Conservation (phyloP, 768 basidiomycete genomes). For the Lenzites betulinus region DNA sequence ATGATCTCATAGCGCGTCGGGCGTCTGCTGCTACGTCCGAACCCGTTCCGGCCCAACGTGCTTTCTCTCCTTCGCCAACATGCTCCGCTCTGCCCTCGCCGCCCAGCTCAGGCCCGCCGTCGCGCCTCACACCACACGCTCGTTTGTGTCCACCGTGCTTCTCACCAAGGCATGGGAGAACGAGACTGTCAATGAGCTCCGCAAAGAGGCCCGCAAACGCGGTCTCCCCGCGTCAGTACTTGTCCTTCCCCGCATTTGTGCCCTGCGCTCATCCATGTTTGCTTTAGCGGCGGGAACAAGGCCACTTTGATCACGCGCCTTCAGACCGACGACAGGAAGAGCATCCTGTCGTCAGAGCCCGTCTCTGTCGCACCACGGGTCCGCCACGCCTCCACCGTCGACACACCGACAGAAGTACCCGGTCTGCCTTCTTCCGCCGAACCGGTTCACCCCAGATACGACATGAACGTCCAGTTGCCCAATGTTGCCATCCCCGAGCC, state of each 20-base stretch:
- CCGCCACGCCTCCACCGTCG: constrained; percentile 31
- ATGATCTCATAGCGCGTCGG: constrained; percentile 10
- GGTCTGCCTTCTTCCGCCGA: constrained; percentile 45
- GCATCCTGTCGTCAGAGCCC: constrained; percentile 21
- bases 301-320: constrained; percentile 55
- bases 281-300: constrained; percentile 59
- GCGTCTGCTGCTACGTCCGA: constrained; percentile 11
- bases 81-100: constrained; percentile 32
- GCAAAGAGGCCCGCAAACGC: constrained; percentile 54
- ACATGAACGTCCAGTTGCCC: constrained; percentile 58
- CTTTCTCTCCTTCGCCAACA: constrained; percentile 15
- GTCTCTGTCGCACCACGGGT: constrained; percentile 17
- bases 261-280: constrained; percentile 14
- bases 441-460: constrained; percentile 30
- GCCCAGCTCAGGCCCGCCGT: constrained; percentile 26
- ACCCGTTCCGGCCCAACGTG: neutral
- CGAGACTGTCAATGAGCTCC: constrained; percentile 50
- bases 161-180: constrained; percentile 59
- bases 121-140: constrained; percentile 29
- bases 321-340: constrained; percentile 48
- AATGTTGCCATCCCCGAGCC: constrained; percentile 48
- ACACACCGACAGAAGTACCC: constrained; percentile 34
- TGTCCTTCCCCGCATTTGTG: constrained; percentile 1
- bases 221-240: constrained; percentile 53
- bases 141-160: constrained; percentile 56